A percentile compares a stretch with the other conserved stretches of the same genome.
Conservation (phyloP, 768 basidiomycete species). For the Trametes cinnabarina region DNA sequence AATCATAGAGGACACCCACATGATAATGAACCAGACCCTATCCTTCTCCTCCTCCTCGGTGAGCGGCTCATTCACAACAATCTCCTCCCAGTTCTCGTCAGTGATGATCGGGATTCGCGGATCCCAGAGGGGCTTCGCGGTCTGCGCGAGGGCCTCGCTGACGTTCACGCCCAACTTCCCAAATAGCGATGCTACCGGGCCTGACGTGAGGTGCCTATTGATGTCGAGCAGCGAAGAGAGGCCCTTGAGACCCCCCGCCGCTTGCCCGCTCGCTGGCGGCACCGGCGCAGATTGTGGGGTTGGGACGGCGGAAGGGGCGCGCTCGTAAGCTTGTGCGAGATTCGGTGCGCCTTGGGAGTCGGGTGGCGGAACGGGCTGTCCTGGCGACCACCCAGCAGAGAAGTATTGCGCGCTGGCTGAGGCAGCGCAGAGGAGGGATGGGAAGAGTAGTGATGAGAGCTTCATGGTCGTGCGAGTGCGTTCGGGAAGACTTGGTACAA, state of each 20-base stretch:
- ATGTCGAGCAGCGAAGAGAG: conserved; percentile 25
- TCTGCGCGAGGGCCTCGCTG: conserved; percentile 48
- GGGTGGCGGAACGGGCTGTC: conserved; percentile 48
- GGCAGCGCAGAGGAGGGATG: conserved; percentile 32
- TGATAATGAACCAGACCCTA: conserved; percentile 73
- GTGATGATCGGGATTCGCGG: conserved; percentile 74
- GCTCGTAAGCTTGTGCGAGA: conserved; percentile 8
- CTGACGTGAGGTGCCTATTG: conserved; percentile 43
- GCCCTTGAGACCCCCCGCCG: background rate
- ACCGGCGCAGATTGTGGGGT: background rate
- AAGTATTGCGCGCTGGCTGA: conserved; percentile 66
- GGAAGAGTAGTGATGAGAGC: conserved; percentile 35
- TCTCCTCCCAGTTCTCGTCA: conserved; percentile 73
- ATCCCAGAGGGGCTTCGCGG: conserved; percentile 54
- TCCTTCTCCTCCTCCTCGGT: conserved; percentile 58
- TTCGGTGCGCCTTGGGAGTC: conserved; percentile 7
- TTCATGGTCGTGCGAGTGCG: conserved; percentile 47
- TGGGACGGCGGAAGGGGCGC: background rate
- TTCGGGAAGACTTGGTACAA: background rate
- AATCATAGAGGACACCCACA: conserved; percentile 49
- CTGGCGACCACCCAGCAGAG: conserved; percentile 79
- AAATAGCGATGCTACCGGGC: conserved; percentile 55
- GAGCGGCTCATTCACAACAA: conserved; percentile 70
- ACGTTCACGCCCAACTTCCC: conserved; percentile 67
- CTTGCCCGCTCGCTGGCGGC: conserved; percentile 2